These are phyloP conservation scores for Sporopachydermia cereana DNA, from an alignment of 1,139 yeast genomes.

Conservation along the genomic window DNA sequence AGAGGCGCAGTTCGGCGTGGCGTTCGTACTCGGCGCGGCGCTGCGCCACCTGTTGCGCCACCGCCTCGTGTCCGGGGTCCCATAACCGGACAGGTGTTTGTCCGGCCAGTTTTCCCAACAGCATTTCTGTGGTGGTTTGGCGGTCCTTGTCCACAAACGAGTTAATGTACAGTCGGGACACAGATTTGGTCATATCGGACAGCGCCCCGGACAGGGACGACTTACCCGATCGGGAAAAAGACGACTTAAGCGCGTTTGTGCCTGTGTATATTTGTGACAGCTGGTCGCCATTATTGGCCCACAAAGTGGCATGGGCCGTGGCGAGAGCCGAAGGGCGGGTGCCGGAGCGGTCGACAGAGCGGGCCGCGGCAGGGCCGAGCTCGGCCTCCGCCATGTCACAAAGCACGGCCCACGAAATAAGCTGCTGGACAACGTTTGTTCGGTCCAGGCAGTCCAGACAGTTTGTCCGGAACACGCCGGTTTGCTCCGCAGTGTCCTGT, in stretches of 20 bases:
- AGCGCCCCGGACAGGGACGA: slow-evolving; percentile 95
- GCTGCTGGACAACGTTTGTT: slow-evolving; percentile 87
- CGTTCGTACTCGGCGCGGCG: slow-evolving; percentile 49
- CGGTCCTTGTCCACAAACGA: slow-evolving; percentile 88
- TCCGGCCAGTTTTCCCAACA: slow-evolving; percentile 69
- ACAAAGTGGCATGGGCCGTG: slow-evolving; percentile 61
- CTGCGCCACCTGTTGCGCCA: slow-evolving; percentile 44
- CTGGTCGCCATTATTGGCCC: slow-evolving; percentile 99
- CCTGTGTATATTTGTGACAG: slow-evolving; percentile 95
- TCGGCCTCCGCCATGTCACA: slow-evolving; percentile 34
- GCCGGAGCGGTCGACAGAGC: slow-evolving; percentile 9
- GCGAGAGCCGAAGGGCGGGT: slow-evolving; percentile 38
- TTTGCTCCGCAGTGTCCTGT: slow-evolving; percentile 53
- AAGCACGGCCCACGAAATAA: slow-evolving; percentile 55
- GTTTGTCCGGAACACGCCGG: slow-evolving; percentile 84
- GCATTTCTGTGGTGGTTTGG: slow-evolving; percentile 74
- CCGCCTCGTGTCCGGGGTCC: slow-evolving; percentile 83
- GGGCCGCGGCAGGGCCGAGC: not conserved
- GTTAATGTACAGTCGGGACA: slow-evolving; percentile 88
- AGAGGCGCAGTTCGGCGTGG: slow-evolving; percentile 45
- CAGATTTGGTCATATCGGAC: slow-evolving; percentile 92
- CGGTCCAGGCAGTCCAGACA: slow-evolving; percentile 93
- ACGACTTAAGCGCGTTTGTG: slow-evolving; percentile 89
- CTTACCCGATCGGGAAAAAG: slow-evolving; percentile 87
- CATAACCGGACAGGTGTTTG: slow-evolving; percentile 64